Evolutionary conservation across 176 grass and related monocot species (phyloP), one percentile per base, ranked within the genome.

Genomic region (Chloris gayana): DNA sequence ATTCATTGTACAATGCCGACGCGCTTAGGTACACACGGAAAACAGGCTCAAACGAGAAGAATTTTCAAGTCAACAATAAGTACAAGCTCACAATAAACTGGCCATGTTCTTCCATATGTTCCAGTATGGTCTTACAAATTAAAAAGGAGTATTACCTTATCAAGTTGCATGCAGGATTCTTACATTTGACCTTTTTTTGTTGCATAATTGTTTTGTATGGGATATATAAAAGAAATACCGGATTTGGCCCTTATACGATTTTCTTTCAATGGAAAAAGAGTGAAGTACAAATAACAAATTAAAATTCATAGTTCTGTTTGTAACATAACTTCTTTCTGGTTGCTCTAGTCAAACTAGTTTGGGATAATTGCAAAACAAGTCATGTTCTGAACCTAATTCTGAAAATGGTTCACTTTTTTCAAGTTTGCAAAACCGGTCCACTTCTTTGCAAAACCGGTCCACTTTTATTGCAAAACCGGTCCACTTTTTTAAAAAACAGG

Each of bases 21-120:
- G 5, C 63, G 63, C 37, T 45, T 68, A 76, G 4, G 39, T 34
- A 57, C 56, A 81, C 3, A n/a, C n/a, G n/a, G n/a, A n/a, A 11
- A 47, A 15, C 9, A 69, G 53, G 27, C 15, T 68, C 63, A 11
- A 29, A 12, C 6, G 51, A 46, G 30, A 37, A 71, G 31, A 54
- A 39, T 42, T 4, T 71, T 31, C 21, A 38, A 53, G 66, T 63
- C 67, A 78, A 70, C 37, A 53, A 78, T 22, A 60, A 30, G 67
- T 19, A 61, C 39, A 60, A 70, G 42, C 42, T 78, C 60, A 31
- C 74, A 78, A 78, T 71, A 63, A 70, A 53, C 41, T 72, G 67
- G 15, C 67, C 83, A 64, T 66, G 80, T 54, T 83, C 70, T 74
- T 66, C 47, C 7, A 53, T 38, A 22, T 29, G 39, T 63, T 49